A percentile compares a stretch with the other conserved stretches of the same genome.
These are phyloP conservation scores for Ruellia speciosa DNA, from an alignment of 305 asterid genomes.

Conservation along the genomic window DNA sequence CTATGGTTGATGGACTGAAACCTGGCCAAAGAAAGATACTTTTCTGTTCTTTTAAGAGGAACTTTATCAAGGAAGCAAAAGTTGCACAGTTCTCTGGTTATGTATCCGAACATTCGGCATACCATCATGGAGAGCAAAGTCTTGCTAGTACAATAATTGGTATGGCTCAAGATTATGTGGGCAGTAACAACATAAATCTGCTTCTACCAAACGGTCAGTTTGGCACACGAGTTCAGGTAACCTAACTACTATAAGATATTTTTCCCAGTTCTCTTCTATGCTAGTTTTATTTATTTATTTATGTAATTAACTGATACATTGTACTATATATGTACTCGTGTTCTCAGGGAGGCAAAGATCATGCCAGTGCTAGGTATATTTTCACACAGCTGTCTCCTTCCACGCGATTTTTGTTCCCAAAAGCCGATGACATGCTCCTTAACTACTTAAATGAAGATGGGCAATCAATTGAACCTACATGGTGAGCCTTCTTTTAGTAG, in stretches of 20 bases:
- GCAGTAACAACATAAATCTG: slow-evolving; percentile 90
- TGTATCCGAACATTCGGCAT: slow-evolving; percentile 94
- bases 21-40: slow-evolving; percentile 97
- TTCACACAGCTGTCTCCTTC: slow-evolving; percentile 61
- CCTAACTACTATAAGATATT: background rate
- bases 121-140: slow-evolving; percentile 95
- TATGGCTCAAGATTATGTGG: slow-evolving; percentile 83
- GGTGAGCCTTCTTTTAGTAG: slow-evolving; percentile 38
- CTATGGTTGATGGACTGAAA: slow-evolving; percentile 95
- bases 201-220: slow-evolving; percentile 85
- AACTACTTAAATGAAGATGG: slow-evolving; percentile 89
- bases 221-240: slow-evolving; percentile 82
- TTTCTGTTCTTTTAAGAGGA: slow-evolving; percentile 83
- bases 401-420: slow-evolving; percentile 70
- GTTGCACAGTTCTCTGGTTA: slow-evolving; percentile 89
- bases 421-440: slow-evolving; percentile 76
- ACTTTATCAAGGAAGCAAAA: slow-evolving; percentile 71
- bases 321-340: too few species aligned
- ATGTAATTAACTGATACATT: background rate
- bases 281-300: background rate
- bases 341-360: slow-evolving; percentile 92
- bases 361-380: slow-evolving; percentile 90
- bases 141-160: slow-evolving; percentile 85
- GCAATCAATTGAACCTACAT: slow-evolving; percentile 76
- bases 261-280: background rate